Base-by-base conservation (phyloP, 306 rosid genomes). In the Vicia villosa region DNA sequence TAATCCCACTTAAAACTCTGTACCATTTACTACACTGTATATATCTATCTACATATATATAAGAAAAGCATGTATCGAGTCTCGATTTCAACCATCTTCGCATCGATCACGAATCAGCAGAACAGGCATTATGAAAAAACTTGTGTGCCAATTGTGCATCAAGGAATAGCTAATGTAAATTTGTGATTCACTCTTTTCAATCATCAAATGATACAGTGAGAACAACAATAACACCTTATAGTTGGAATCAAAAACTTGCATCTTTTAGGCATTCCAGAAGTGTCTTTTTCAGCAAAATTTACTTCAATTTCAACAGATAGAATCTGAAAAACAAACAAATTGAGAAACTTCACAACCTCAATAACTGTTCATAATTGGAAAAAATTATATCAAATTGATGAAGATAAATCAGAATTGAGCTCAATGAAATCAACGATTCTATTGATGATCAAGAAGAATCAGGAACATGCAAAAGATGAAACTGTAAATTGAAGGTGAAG, bases 191-290 rank as follows among this genome's bases (percentile, higher is more conserved):
- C 41, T 70, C 62, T 67, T 74, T 55, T 40, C 74, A 81, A 74
- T 77, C 61, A 82, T 37, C 49, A 66, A 72, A 34, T 56, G 72
- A 43, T 46, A 54, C 30, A 78, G 72, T 60, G 60, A 76, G 58
- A 51, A 61, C 5, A 76, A 69, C 63, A 45, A n/a, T 38, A 72
- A 76, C 78, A 68, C 80, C 82, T 84, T 79, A 46, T 45, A 59
- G 52, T 37, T 73, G 68, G 2, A 63, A 65, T 49, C 76, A 51
- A 74, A 20, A 63, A 77, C 82, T 78, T 75, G 73, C 95, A 88
- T 86, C 77, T 82, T 82, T 84, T 83, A 74, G 68, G 90, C 90
- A 89, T 89, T 95, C 95, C 85, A 3, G 8, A 52, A 76, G 15
- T 55, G 60, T 74, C 68, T 62, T 55, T 40, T 64, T 47, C 66